Evolutionary conservation across 2,329 filamentous ascomycete species (phyloP).

Genomic region (Delphinella strobiligena): DNA sequence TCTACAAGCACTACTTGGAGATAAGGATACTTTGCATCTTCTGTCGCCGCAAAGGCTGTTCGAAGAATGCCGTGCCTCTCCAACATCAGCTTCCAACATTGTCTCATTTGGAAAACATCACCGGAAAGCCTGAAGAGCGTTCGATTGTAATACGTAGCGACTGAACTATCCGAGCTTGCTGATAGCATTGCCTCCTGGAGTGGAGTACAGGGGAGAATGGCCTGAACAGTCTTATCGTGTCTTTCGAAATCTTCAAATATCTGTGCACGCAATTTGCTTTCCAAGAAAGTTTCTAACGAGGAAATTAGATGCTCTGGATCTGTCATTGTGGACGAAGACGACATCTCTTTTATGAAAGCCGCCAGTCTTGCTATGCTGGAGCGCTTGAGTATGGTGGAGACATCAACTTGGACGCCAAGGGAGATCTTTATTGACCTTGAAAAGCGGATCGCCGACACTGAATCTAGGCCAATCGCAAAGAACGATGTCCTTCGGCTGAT

Average conservation of each 20-base stretch:
- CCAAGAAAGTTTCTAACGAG: conserved; percentile 6
- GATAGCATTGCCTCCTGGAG: conserved; percentile 82
- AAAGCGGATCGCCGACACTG: conserved; percentile 65
- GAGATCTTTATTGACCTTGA: conserved; percentile 45
- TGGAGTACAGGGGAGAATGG: conserved; percentile 69
- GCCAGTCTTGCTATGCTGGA: conserved; percentile 53
- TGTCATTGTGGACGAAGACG: conserved; percentile 15
- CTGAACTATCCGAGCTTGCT: conserved; percentile 31
- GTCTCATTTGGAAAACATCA: conserved; percentile 38
- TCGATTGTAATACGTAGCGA: conserved; percentile 58
- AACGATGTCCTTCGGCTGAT: conserved; percentile 60
- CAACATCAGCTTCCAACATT: conserved; percentile 52
- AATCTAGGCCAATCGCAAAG: conserved; percentile 69
- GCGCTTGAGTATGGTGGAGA: conserved; percentile 59
- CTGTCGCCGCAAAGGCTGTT: conserved; percentile 61
- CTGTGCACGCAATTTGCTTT: neutral
- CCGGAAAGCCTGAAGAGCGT: conserved; percentile 50
- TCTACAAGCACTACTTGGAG: conserved; percentile 56
- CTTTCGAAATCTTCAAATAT: conserved; percentile 8
- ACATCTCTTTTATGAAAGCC: conserved; percentile 14
- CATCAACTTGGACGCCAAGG: conserved; percentile 40
- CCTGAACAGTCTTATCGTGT: conserved; percentile 30
- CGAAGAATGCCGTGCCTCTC: conserved; percentile 63
- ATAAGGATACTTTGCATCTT: conserved; percentile 48
- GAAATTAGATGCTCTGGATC: neutral